Conservation (phyloP, 495 filamentous ascomycete genomes). For the Recurvomyces mirabilis region DNA sequence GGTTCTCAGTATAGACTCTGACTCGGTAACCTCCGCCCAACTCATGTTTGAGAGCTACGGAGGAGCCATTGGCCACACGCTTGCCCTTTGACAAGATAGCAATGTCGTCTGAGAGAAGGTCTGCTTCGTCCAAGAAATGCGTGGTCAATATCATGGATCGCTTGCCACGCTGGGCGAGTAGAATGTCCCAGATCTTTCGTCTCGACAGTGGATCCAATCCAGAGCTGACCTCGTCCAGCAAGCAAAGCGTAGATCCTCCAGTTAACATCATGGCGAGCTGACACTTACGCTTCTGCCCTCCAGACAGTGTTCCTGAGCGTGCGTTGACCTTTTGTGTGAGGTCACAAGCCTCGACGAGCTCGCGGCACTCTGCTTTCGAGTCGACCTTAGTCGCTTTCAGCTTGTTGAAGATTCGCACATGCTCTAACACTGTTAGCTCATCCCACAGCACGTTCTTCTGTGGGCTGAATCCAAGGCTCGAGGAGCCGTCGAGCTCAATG, state of each 20-base stretch:
- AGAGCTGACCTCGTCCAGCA: slow-evolving; percentile 76
- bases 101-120: slow-evolving; percentile 32
- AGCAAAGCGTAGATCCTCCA: slow-evolving; percentile 72
- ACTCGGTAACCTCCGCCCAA: slow-evolving; percentile 57
- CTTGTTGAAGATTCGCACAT: slow-evolving; percentile 64
- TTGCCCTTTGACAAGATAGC: slow-evolving; percentile 31
- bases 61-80: slow-evolving; percentile 27
- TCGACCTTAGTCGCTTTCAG: slow-evolving; percentile 52
- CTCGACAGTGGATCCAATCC: slow-evolving; percentile 73
- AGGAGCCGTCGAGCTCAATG: slow-evolving; percentile 59
- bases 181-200: slow-evolving; percentile 81
- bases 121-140: slow-evolving; percentile 38
- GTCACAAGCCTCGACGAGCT: slow-evolving; percentile 56
- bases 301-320: slow-evolving; percentile 58
- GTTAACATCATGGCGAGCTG: slow-evolving; percentile 91
- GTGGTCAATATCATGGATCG: slow-evolving; percentile 77
- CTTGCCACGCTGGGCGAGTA: slow-evolving; percentile 64
- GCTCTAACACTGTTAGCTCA: slow-evolving; percentile 67
- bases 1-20: slow-evolving; percentile 47
- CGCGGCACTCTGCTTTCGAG: slow-evolving; percentile 40
- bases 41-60: slow-evolving; percentile 28
- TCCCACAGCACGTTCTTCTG: slow-evolving; percentile 76
- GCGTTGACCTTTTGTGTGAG: slow-evolving; percentile 57
- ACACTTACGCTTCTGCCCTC: slow-evolving; percentile 82
- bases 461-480: slow-evolving; percentile 76